phyloP scores from a whole-genome alignment of 345 rosid species.

The Aegle marmelos region DNA sequence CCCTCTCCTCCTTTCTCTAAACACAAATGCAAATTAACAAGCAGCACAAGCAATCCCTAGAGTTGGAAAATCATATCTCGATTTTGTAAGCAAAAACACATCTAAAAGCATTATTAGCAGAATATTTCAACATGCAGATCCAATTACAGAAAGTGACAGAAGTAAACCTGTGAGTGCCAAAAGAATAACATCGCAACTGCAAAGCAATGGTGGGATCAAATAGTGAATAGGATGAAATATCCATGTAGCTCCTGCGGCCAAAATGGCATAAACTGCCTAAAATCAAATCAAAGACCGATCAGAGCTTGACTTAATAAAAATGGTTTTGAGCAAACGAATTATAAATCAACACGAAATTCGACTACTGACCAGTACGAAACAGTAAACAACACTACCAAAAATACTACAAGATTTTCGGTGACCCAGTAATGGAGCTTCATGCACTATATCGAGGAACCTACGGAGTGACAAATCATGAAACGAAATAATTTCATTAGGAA shows the following conservation, averaged over 20 bases:
- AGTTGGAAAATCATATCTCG: too few relatives aligned
- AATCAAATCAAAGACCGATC: slow-evolving; percentile 12
- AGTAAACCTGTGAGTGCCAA: slow-evolving; percentile 64
- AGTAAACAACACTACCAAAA: slow-evolving; percentile 68
- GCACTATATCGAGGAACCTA: slow-evolving; percentile 88
- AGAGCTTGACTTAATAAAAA: neutral
- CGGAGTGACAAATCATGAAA: slow-evolving; percentile 14
- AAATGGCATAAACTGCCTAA: slow-evolving; percentile 74
- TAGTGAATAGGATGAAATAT: slow-evolving; percentile 42
- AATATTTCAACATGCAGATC: neutral
- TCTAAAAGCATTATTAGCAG: neutral
- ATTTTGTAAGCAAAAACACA: neutral
- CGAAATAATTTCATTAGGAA: neutral
- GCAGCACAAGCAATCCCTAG: neutral
- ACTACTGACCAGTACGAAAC: slow-evolving; percentile 70
- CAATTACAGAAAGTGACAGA: slow-evolving; percentile 2
- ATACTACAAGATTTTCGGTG: slow-evolving; percentile 80
- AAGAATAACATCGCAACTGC: slow-evolving; percentile 68
- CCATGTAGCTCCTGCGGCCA: slow-evolving; percentile 74
- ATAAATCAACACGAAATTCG: neutral
- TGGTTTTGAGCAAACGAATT: neutral
- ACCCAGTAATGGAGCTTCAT: slow-evolving; percentile 92
- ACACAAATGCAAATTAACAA: neutral
- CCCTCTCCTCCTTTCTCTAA: neutral
- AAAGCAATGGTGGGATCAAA: slow-evolving; percentile 58